phyloP scores from a whole-genome alignment of 371 early-diverging fungal genomes.

The Apophysomyces variabilis region DNA sequence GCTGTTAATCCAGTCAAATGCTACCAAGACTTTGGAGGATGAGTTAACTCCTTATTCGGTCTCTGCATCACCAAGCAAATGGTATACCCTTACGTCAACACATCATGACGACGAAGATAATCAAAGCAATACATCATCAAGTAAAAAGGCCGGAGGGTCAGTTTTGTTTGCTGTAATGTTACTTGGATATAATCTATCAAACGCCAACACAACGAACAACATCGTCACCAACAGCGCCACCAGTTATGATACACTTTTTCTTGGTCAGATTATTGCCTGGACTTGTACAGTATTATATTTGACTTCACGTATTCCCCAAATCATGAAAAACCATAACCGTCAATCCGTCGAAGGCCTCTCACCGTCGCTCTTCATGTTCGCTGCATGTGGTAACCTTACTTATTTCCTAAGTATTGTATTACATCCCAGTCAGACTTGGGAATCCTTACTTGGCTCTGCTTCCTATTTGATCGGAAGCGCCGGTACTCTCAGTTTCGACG shows the following conservation, averaged over 20 bases:
- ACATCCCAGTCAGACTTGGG: constrained; percentile 44
- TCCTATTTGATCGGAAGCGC: constrained; percentile 48
- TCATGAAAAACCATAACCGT: constrained; percentile 61
- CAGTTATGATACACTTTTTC: constrained; percentile 18
- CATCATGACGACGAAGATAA: constrained; percentile 11
- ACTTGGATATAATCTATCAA: constrained; percentile 22
- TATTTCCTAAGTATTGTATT: constrained; percentile 66
- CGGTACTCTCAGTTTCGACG: constrained; percentile 40
- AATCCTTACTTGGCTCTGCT: constrained; percentile 35
- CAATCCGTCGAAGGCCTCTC: constrained; percentile 68
- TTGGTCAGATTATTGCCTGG: constrained; percentile 71
- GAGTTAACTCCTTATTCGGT: constrained; percentile 47
- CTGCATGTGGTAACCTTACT: constrained; percentile 68
- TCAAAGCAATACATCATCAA: constrained; percentile 3
- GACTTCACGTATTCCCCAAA: constrained; percentile 70
- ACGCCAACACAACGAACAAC: constrained; percentile 5
- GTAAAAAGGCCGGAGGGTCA: background rate
- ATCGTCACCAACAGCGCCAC: background rate
- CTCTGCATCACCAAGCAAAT: constrained; percentile 52
- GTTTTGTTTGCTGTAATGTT: constrained; percentile 20
- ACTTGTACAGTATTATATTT: constrained; percentile 67
- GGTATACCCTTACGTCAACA: constrained; percentile 41
- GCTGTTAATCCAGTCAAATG: constrained; percentile 28
- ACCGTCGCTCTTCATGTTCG: constrained; percentile 69
- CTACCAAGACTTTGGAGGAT: constrained; percentile 20